Evolutionary conservation across 2,329 filamentous ascomycete genomes (phyloP), one percentile per base, ranked within the genome.

Genomic region (Fusarium pseudocircinatum): DNA sequence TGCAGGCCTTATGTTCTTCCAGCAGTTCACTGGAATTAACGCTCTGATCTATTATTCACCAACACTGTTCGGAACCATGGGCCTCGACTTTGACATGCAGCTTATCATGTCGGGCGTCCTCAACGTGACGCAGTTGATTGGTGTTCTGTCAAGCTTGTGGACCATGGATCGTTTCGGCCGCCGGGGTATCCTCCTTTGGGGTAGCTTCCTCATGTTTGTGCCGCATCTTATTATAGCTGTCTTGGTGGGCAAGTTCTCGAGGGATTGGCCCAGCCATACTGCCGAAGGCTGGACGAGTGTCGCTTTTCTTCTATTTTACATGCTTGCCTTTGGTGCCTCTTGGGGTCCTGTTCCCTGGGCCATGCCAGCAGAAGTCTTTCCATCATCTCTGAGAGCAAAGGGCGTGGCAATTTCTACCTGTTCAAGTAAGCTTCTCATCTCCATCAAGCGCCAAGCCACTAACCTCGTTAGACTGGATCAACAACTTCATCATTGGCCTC

Each of bases 381-480:
- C 90, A 0, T 86, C 85, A 1, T 88, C 87, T 5, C 82, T 91
- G 2, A 84, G 91, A 15, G 89, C 90, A 3, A 92, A 93, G 77
- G 91, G 91, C 32, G 88, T 91, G 6, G 88, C 89, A 0, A 82
- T 91, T 16, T 86, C 86, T 0, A 90, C 88, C 0, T 88, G 85
- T 67, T 86, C 86, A 4, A 91, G 77, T 79, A 78, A 44, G 74
- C 69, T 3, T 4, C 18, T 14, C 3, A 8, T 7, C 1, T 3
- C 1, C 20, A 13, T 5, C 12, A 7, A 7, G 11, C 6, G 4
- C 5, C 22, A 36, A 11, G 26, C 13, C 15, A 34, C 61, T 69
- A 59, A 69, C 30, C 22, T 11, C 12, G 4, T 10, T 34, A 79
- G 78, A 89, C 77, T 92, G 90, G 84, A 76, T 91, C 6, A 89